phyloP scores from a whole-genome alignment of 495 filamentous ascomycete genomes.

The Penicillium lagena region DNA sequence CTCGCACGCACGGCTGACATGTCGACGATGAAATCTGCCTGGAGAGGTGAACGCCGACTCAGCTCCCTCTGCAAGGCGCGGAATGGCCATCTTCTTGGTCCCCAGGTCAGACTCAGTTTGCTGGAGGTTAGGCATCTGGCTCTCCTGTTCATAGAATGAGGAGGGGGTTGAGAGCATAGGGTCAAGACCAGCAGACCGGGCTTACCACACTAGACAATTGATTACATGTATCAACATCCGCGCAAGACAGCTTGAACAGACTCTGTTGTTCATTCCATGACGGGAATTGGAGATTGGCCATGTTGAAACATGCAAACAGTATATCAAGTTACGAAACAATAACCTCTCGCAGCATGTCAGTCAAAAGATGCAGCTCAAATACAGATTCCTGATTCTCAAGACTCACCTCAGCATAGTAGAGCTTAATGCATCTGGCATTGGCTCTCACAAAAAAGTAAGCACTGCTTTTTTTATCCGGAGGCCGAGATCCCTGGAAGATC shows the following conservation, averaged over 20 bases:
- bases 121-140: constrained; percentile 11
- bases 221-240: constrained; percentile 22
- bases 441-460: background rate
- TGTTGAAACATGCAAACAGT: constrained; percentile 5
- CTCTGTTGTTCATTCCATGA: constrained; percentile 24
- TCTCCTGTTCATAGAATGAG: constrained; percentile 11
- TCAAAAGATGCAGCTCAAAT: background rate
- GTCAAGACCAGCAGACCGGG: background rate
- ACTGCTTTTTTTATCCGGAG: background rate
- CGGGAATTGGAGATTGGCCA: constrained; percentile 21
- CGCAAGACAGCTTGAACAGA: constrained; percentile 24
- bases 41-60: constrained; percentile 32
- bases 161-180: too few relatives aligned
- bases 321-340: background rate
- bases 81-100: constrained; percentile 35
- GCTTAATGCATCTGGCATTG: background rate
- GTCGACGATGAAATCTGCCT: constrained; percentile 33
- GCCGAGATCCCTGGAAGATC: background rate
- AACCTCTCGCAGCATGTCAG: background rate
- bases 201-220: constrained; percentile 23
- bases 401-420: background rate
- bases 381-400: background rate
- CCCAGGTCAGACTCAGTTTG: constrained; percentile 11
- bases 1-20: constrained; percentile 43
- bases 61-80: constrained; percentile 32